Evolutionary conservation across 2,329 filamentous ascomycete species (phyloP).

Genomic region (Fusarium pininemorale): DNA sequence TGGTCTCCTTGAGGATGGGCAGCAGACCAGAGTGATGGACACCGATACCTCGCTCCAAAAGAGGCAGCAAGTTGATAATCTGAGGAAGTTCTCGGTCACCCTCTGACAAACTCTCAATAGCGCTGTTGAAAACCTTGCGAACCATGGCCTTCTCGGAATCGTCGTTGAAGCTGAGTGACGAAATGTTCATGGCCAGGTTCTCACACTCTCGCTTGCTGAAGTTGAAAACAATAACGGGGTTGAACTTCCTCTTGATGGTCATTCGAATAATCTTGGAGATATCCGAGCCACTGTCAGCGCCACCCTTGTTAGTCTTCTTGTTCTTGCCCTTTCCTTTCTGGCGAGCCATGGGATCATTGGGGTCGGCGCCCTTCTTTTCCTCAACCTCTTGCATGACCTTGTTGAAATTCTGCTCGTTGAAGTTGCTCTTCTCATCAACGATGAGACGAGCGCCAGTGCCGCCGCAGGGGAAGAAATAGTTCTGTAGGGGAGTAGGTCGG

Average conservation of each 20-base stretch:
- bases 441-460: slow-evolving; percentile 93
- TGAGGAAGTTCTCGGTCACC: slow-evolving; percentile 90
- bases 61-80: slow-evolving; percentile 87
- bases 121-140: slow-evolving; percentile 90
- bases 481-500: slow-evolving; percentile 92
- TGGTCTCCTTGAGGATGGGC: slow-evolving; percentile 96
- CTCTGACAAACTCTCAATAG: slow-evolving; percentile 90
- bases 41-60: slow-evolving; percentile 90
- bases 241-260: slow-evolving; percentile 98
- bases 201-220: slow-evolving; percentile 99
- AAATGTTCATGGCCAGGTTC: slow-evolving; percentile 86
- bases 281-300: slow-evolving; percentile 77
- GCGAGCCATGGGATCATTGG: slow-evolving; percentile 80
- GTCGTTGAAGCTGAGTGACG: slow-evolving; percentile 90
- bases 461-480: slow-evolving; percentile 96
- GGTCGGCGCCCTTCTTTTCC: slow-evolving; percentile 85
- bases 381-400: slow-evolving; percentile 92
- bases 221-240: slow-evolving; percentile 98
- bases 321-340: slow-evolving; percentile 89
- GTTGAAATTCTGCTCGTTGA: slow-evolving; percentile 97
- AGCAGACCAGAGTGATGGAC: slow-evolving; percentile 96
- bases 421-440: slow-evolving; percentile 95
- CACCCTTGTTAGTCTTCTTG: slow-evolving; percentile 90
- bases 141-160: slow-evolving; percentile 96
- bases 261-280: slow-evolving; percentile 98